phyloP scores from a whole-genome alignment of 768 basidiomycete species.

The Amanita jacksonii region DNA sequence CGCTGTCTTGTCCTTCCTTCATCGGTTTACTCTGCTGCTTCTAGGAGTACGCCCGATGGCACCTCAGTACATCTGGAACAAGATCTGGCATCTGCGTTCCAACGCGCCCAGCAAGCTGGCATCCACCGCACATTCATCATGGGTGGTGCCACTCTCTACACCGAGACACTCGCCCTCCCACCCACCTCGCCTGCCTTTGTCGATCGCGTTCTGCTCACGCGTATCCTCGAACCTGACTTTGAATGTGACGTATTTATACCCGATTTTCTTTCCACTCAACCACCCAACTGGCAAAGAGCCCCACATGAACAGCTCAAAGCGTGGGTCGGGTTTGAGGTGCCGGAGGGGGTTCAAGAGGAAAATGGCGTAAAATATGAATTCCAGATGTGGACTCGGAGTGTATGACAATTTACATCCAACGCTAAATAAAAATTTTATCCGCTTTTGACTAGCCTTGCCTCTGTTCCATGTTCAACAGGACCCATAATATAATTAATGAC shows the following conservation, averaged over 20 bases:
- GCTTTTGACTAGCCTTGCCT: conserved; percentile 73
- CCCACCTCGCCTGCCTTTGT: conserved; percentile 32
- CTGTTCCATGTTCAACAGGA: conserved; percentile 25
- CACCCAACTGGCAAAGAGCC: conserved; percentile 44
- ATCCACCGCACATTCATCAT: conserved; percentile 65
- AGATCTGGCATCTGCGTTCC: conserved; percentile 34
- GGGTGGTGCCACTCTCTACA: conserved; percentile 85
- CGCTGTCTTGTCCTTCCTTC: too few species aligned
- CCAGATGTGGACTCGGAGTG: conserved; percentile 80
- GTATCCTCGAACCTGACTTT: conserved; percentile 66
- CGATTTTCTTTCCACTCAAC: conserved; percentile 45
- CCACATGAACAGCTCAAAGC: conserved; percentile 53
- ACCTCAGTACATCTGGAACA: conserved; percentile 26
- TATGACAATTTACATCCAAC: conserved; percentile 2
- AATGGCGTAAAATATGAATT: conserved; percentile 82
- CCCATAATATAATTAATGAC: background rate
- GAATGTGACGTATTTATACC: conserved; percentile 85
- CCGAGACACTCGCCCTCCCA: conserved; percentile 44
- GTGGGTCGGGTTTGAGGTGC: conserved; percentile 79
- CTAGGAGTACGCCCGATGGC: conserved; percentile 13
- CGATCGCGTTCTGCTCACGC: conserved; percentile 82
- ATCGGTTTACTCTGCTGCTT: background rate
- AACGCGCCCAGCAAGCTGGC: conserved; percentile 19
- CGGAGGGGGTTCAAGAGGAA: conserved; percentile 69
- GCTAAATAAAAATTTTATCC: too few species aligned